A percentile compares a stretch with the other conserved stretches of the same genome.
phyloP scores from a whole-genome alignment of 805 yeast genomes.

The Suhomyces emberorum region DNA sequence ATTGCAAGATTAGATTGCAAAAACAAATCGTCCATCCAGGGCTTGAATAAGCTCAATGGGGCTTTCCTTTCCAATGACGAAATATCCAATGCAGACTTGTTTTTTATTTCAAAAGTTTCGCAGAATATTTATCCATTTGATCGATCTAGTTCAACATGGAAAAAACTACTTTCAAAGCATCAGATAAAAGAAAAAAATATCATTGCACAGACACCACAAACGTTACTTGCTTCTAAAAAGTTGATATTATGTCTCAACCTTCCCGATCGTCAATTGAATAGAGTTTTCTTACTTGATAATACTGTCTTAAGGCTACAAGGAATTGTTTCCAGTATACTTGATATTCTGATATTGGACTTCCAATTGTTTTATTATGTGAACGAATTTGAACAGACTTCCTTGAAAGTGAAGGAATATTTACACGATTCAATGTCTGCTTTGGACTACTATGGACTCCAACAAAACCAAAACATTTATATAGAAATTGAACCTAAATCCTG shows the following conservation, averaged over 20 bases:
- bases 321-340: conserved; percentile 15
- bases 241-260: not conserved
- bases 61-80: conserved; percentile 44
- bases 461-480: conserved; percentile 21
- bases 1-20: conserved; percentile 44
- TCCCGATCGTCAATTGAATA: conserved; percentile 6
- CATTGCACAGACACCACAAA: not conserved
- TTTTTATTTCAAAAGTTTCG: conserved; percentile 53
- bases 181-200: conserved; percentile 12
- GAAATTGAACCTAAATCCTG: not conserved
- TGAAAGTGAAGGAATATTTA: conserved; percentile 16
- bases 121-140: conserved; percentile 19
- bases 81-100: conserved; percentile 64
- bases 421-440: conserved; percentile 28
- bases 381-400: conserved; percentile 14
- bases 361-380: conserved; percentile 23
- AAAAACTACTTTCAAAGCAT: conserved; percentile 35
- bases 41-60: conserved; percentile 54
- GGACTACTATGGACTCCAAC: conserved; percentile 20
- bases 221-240: not conserved
- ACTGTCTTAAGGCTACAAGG: conserved; percentile 37
- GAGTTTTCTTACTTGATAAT: conserved; percentile 21
- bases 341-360: conserved; percentile 21
- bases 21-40: conserved; percentile 10
- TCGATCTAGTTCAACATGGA: conserved; percentile 37